These are phyloP conservation scores for Fusarium drepaniforme DNA, from an alignment of 2,329 filamentous ascomycete species.

Conservation along the genomic window DNA sequence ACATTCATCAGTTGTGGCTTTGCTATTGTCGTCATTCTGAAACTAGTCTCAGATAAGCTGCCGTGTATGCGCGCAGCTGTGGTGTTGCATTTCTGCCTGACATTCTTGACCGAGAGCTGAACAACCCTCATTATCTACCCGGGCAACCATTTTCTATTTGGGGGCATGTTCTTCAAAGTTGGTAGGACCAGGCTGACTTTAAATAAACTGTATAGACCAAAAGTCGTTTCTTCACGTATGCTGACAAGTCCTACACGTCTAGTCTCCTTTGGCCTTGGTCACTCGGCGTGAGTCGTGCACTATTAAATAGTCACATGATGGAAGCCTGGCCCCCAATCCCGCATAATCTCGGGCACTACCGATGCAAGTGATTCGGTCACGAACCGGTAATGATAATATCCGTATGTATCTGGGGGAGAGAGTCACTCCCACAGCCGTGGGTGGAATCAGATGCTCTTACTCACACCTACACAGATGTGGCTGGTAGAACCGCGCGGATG, in stretches of 20 bases:
- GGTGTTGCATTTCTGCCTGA: not conserved
- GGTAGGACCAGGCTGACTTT: not conserved
- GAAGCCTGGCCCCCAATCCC: not conserved
- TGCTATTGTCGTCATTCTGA: not conserved
- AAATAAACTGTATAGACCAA: not conserved
- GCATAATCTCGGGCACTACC: not conserved
- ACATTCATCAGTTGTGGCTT: not conserved
- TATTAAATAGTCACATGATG: not conserved
- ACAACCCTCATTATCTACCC: not conserved
- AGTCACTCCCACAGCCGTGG: not conserved
- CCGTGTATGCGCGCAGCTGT: not conserved
- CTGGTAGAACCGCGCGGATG: not conserved
- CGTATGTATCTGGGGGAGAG: not conserved
- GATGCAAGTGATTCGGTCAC: not conserved
- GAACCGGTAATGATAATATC: not conserved
- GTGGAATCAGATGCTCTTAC: not conserved
- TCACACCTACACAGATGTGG: not conserved
- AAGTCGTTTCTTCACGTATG: not conserved
- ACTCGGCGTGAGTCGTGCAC: not conserved
- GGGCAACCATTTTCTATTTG: constrained; percentile 1
- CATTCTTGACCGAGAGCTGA: not conserved
- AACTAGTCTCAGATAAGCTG: not conserved
- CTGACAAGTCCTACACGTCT: not conserved
- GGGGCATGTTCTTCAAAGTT: not conserved
- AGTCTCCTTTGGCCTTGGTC: not conserved